Conservation (phyloP, 2,329 filamentous ascomycete species). For the Lachnellula suecica region DNA sequence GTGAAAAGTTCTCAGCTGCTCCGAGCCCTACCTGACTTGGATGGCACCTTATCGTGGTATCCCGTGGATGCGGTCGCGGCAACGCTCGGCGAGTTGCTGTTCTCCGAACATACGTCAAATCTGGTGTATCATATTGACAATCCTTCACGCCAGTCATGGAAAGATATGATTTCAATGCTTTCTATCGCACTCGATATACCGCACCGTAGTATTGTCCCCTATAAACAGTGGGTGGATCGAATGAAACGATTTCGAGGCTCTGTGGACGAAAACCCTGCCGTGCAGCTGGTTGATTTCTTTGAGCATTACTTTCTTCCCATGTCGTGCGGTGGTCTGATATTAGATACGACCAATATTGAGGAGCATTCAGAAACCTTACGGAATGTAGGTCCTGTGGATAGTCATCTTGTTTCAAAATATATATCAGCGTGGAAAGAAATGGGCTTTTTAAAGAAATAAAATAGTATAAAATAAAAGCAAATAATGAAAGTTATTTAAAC, state of each 20-base stretch:
- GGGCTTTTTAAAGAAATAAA: constrained; percentile 29
- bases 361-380: constrained; percentile 39
- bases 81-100: constrained; percentile 33
- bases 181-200: no score
- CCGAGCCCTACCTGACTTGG: constrained; percentile 38
- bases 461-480: no score
- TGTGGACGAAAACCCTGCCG: constrained; percentile 37
- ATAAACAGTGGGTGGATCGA: no score
- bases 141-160: constrained; percentile 40
- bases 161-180: no score
- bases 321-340: constrained; percentile 43
- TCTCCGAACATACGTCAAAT: constrained; percentile 19
- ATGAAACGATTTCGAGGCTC: no score
- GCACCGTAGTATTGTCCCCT: no score
- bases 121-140: constrained; percentile 46
- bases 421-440: constrained; percentile 35
- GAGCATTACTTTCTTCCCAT: constrained; percentile 38
- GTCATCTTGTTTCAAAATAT: constrained; percentile 33
- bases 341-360: constrained; percentile 35
- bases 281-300: constrained; percentile 32
- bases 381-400: constrained; percentile 33
- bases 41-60: constrained; percentile 41
- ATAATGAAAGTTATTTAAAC: no score
- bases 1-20: constrained; percentile 48
- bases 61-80: constrained; percentile 42